Evolutionary conservation across 108 stramenopile genomes (phyloP).

Genomic region (Thalassiosira profunda): DNA sequence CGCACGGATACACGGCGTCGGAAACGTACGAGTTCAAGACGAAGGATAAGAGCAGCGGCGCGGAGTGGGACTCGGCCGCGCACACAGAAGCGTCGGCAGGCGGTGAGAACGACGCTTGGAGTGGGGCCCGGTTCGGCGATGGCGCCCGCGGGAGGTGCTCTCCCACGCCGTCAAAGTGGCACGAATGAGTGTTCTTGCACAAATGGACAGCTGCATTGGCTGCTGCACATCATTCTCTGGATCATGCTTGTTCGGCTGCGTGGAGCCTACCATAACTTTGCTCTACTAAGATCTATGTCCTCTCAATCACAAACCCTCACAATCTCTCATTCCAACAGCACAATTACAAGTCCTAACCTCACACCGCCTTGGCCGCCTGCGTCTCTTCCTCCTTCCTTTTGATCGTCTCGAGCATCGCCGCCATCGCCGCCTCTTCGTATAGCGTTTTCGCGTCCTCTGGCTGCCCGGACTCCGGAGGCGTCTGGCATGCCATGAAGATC

Average conservation of each 20-base stretch:
- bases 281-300: too few relatives aligned
- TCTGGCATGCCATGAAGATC: conserved; percentile 61
- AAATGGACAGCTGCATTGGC: too few relatives aligned
- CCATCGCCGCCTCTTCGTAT: conserved; percentile 84
- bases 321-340: too few relatives aligned
- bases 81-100: conserved; percentile 11
- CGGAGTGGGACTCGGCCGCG: conserved; percentile 16
- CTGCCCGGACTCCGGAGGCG: conserved; percentile 40
- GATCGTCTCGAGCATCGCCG: conserved; percentile 84
- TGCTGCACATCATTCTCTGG: too few relatives aligned
- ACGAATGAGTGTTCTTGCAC: conserved; percentile 18
- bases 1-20: neutral
- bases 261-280: too few relatives aligned
- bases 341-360: neutral
- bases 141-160: conserved; percentile 6
- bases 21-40: conserved; percentile 9
- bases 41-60: neutral
- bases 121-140: conserved; percentile 16
- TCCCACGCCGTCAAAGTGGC: conserved; percentile 33
- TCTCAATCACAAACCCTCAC: too few relatives aligned
- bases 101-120: conserved; percentile 16
- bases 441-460: conserved; percentile 56
- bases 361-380: conserved; percentile 17
- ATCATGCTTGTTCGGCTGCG: too few relatives aligned
- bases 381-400: conserved; percentile 77